A percentile compares a stretch with the other conserved stretches of the same genome.
Evolutionary conservation across 2,329 filamentous ascomycete species (phyloP).

Genomic region (Ceratocystis colombiana): DNA sequence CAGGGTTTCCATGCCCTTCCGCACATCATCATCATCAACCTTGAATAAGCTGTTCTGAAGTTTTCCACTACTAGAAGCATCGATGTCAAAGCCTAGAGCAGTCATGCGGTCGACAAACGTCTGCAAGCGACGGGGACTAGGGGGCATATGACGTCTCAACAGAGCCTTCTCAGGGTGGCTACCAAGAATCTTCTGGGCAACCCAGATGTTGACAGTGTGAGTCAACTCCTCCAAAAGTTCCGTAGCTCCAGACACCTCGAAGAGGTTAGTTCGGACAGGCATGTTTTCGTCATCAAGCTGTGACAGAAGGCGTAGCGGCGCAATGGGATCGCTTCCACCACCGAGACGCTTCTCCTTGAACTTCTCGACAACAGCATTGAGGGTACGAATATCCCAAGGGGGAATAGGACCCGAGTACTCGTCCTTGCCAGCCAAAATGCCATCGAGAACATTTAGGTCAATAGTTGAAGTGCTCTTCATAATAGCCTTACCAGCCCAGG

Average conservation of each 20-base stretch:
- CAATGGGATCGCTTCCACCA: constrained; percentile 66
- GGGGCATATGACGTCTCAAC: constrained; percentile 73
- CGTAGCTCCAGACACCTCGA: constrained; percentile 77
- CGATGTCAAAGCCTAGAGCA: constrained; percentile 79
- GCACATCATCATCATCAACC: constrained; percentile 75
- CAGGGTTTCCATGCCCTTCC: constrained; percentile 96
- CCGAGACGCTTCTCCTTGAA: constrained; percentile 83
- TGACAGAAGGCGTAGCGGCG: constrained; percentile 78
- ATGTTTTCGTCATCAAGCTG: constrained; percentile 97
- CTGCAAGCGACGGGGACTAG: constrained; percentile 77
- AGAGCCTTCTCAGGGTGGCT: constrained; percentile 86
- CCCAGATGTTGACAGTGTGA: constrained; percentile 82
- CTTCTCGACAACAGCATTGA: constrained; percentile 74
- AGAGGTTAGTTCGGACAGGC: constrained; percentile 91
- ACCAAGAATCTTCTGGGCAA: constrained; percentile 71
- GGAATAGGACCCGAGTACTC: constrained; percentile 43
- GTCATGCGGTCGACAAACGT: constrained; percentile 91
- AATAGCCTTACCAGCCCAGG: constrained; percentile 87
- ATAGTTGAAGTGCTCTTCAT: constrained; percentile 86
- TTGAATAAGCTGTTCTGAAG: constrained; percentile 93
- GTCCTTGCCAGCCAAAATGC: constrained; percentile 61
- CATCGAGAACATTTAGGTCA: constrained; percentile 75
- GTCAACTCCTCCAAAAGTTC: constrained; percentile 92
- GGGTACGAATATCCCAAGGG: constrained; percentile 66
- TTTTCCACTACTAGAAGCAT: constrained; percentile 77